These are phyloP conservation scores for Magnusiomyces ingens DNA, from an alignment of 1,139 yeast species.

Conservation along the genomic window DNA sequence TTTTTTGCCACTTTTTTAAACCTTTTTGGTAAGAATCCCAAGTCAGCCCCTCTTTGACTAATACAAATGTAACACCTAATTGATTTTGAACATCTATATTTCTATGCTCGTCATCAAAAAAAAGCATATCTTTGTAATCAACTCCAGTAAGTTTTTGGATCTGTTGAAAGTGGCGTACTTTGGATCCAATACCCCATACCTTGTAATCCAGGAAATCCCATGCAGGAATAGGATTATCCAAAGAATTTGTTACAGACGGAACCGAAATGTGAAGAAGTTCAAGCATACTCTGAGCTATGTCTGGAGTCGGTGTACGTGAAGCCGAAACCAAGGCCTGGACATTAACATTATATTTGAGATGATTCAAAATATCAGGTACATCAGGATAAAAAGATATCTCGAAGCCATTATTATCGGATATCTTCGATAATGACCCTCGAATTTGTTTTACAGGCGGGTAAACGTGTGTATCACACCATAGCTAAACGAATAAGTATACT, in stretches of 20 bases:
- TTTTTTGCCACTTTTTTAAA: too few species aligned
- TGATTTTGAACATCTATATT: too few species aligned
- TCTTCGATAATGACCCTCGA: conserved; percentile 19
- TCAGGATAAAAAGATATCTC: too few species aligned
- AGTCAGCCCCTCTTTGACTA: too few species aligned
- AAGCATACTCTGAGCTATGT: conserved; percentile 52
- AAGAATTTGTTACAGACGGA: not conserved
- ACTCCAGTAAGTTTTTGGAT: not conserved
- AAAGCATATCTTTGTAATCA: not conserved
- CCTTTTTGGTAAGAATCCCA: too few species aligned
- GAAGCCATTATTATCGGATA: too few species aligned
- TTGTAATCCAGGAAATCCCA: too few species aligned
- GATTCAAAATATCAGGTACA: too few species aligned
- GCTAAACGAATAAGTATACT: conserved; percentile 20
- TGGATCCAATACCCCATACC: too few species aligned
- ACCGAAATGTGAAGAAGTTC: conserved; percentile 39
- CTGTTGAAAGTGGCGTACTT: too few species aligned
- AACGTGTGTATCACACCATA: conserved; percentile 65
- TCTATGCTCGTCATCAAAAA: too few species aligned
- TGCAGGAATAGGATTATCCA: not conserved
- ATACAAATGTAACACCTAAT: too few species aligned
- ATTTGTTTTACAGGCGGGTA: conserved; percentile 43
- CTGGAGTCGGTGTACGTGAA: conserved; percentile 60
- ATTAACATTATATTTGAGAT: conserved; percentile 33
- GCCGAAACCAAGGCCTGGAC: conserved; percentile 52